Base-by-base conservation (phyloP, 1,284 basidiomycete genomes). In the Tylopilus orsonianus region DNA sequence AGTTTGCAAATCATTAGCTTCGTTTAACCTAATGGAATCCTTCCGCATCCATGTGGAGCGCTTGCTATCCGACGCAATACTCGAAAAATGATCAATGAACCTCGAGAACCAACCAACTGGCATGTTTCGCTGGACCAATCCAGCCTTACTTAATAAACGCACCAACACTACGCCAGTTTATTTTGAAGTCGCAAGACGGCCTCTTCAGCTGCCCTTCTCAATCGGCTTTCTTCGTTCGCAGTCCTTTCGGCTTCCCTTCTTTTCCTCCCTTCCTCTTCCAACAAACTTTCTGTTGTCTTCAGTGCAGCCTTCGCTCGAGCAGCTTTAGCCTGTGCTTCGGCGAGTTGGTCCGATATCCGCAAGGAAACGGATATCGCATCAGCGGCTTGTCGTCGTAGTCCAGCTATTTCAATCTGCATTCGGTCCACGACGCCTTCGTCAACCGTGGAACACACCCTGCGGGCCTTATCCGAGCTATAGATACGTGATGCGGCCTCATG, bases 271-370 rank as follows among this genome's bases (percentile, higher is more conserved):
- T 88, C 86, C 34, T 80, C 77, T 57, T 84, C 80, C 49, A 87
- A 57, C 64, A 79, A 70, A 41, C 68, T 71, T 60, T 87, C 82
- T 20, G 77, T 67, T 27, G 72, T 68, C 59, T 74, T 74, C 26
- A 86, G 62, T 24, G 75, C 71, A 32, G 78, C 71, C 58, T 76
- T 77, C 24, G 75, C 71, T 44, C 79, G 71, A 41, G 77, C 71
- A 2, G 74, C 71, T 55, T 87, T 85, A 29, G 78, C 70, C 56
- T 84, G 79, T 5, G 77, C 80, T 51, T 81, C 76, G 8, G 77
- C 71, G 13, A 88, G 72, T 58, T 86, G 81, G 56, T 85, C 83
- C 16, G 83, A 77, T 55, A 88, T 71, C 49, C 78, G 73, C 42
- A 80, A 52, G 2, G 81, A 83, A 33, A 80, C 72, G 3, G 78